phyloP scores from a whole-genome alignment of 257 asterid species.

The Fraxinus anomala region DNA sequence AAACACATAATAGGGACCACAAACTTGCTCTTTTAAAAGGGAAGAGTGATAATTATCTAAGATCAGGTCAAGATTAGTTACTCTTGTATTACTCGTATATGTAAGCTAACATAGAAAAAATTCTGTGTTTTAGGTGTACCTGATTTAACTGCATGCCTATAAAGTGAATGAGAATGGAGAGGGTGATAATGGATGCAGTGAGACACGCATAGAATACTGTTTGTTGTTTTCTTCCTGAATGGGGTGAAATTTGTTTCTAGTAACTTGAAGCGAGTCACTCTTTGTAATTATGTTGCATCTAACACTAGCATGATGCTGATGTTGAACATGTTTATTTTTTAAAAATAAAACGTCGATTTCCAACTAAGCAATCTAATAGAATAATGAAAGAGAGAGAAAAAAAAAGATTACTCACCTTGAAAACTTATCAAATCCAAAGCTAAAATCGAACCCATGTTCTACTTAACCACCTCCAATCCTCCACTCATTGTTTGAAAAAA shows the following conservation, averaged over 20 bases:
- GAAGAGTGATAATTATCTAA: not conserved
- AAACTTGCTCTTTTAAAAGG: not conserved
- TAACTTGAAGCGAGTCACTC: not conserved
- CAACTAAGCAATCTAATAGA: not conserved
- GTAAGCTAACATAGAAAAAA: not conserved
- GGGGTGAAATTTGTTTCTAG: not conserved
- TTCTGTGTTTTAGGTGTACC: not conserved
- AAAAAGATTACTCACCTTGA: not conserved
- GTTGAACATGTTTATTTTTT: no score
- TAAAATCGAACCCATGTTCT: not conserved
- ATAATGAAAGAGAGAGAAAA: not conserved
- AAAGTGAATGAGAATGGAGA: not conserved
- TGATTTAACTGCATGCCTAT: not conserved
- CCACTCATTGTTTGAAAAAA: not conserved
- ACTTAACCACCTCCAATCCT: not conserved
- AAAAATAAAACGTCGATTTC: no score
- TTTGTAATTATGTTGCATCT: not conserved
- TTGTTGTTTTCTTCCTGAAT: not conserved
- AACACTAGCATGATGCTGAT: not conserved
- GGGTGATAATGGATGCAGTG: not conserved
- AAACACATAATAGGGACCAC: not conserved
- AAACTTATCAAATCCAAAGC: not conserved
- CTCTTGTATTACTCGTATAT: no score
- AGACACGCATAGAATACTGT: not conserved
- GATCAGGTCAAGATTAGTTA: not conserved